phyloP scores from a whole-genome alignment of 345 rosid genomes.

The Aquilaria sinensis region DNA sequence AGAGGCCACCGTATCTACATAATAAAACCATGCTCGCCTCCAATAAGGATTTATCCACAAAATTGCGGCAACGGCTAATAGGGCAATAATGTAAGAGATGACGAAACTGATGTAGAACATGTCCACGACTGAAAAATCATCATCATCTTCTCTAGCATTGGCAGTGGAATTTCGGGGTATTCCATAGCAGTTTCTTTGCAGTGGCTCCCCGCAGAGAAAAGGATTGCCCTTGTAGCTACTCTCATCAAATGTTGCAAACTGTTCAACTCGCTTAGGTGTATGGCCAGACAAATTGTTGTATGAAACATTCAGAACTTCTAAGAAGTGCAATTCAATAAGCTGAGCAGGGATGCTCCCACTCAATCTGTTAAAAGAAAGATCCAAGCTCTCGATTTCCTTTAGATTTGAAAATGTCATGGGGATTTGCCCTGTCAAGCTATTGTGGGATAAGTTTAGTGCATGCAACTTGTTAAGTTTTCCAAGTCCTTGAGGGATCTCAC shows the following conservation, averaged over 20 bases:
- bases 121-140: background rate
- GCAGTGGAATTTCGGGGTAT: too few relatives aligned
- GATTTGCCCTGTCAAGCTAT: conserved; percentile 17
- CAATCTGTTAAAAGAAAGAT: conserved; percentile 26
- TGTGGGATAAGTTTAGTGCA: conserved; percentile 28
- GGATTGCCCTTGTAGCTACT: conserved; percentile 3
- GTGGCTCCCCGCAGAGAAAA: background rate
- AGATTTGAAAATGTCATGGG: conserved; percentile 26
- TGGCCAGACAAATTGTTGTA: conserved; percentile 32
- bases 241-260: conserved; percentile 13
- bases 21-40: conserved; percentile 3
- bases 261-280: conserved; percentile 5
- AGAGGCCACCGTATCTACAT: background rate
- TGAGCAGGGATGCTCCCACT: conserved; percentile 17
- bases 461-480: conserved; percentile 13
- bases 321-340: conserved; percentile 7
- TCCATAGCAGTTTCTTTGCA: background rate
- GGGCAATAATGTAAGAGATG: background rate
- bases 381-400: conserved; percentile 24
- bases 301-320: conserved; percentile 23
- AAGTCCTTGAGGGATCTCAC: background rate
- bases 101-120: background rate
- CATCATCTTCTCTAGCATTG: background rate
- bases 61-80: background rate
- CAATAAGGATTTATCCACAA: conserved; percentile 7